Evolutionary conservation across 768 basidiomycete species (phyloP).

Genomic region (Xerocomellus intermedius): DNA sequence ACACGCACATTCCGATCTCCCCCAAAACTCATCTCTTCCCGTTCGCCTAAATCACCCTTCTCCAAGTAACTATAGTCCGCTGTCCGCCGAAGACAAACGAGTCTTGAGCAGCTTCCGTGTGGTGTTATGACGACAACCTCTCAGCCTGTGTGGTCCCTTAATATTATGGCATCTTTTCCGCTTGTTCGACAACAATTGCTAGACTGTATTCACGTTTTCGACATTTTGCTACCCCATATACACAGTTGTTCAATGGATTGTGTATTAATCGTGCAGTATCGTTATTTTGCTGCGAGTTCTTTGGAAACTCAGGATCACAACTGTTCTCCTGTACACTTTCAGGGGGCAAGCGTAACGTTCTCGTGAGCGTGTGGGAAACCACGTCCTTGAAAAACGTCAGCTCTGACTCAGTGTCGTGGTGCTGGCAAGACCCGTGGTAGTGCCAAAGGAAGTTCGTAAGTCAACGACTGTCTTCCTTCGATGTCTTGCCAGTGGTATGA

Average conservation of each 20-base stretch:
- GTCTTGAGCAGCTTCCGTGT: slow-evolving; percentile 57
- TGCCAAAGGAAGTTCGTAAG: too few relatives aligned
- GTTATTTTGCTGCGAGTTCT: neutral
- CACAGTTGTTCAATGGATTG: neutral
- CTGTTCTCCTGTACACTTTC: neutral
- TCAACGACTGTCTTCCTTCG: too few relatives aligned
- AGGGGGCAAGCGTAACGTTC: neutral
- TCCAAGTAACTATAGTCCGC: slow-evolving; percentile 35
- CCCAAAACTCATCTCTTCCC: slow-evolving; percentile 1
- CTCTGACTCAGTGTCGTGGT: neutral
- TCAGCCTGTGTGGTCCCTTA: neutral
- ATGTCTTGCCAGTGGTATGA: too few relatives aligned
- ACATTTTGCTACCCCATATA: slow-evolving; percentile 8
- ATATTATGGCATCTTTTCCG: neutral
- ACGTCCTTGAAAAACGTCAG: neutral
- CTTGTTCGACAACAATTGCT: neutral
- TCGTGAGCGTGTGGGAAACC: neutral
- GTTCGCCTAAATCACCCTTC: slow-evolving; percentile 26
- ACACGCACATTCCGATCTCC: slow-evolving; percentile 2
- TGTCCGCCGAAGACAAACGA: slow-evolving; percentile 57
- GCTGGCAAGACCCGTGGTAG: too few relatives aligned
- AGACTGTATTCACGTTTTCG: neutral
- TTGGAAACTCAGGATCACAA: neutral
- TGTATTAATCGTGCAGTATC: slow-evolving; percentile 1
- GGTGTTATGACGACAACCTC: slow-evolving; percentile 36